A percentile compares a stretch with the other conserved stretches of the same genome.
phyloP scores from a whole-genome alignment of 2,329 filamentous ascomycete genomes.

The Albophoma yamanashiensis region DNA sequence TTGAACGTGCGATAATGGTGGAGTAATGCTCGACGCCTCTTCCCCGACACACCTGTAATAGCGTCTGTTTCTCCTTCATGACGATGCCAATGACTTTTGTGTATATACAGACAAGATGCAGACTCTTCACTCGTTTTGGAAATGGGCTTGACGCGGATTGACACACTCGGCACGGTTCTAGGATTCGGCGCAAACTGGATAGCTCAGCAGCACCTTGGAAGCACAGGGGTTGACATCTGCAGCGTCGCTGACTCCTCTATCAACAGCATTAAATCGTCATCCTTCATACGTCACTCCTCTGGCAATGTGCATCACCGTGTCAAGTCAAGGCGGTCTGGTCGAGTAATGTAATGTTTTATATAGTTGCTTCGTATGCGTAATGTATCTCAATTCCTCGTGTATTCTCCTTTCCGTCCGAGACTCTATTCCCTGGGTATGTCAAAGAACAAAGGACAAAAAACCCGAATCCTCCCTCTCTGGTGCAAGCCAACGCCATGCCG shows the following conservation, averaged over 20 bases:
- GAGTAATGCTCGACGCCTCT: not conserved
- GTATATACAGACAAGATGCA: not conserved
- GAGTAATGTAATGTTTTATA: not conserved
- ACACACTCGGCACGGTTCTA: not conserved
- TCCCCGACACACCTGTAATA: not conserved
- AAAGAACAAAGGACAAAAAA: not conserved
- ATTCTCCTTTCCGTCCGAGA: not conserved
- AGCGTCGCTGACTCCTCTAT: not conserved
- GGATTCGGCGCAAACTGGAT: not conserved
- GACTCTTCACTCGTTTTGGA: not conserved
- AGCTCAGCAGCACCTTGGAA: not conserved
- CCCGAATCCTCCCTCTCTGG: not conserved
- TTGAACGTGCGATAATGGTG: not conserved
- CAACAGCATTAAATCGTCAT: not conserved
- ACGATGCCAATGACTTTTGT: not conserved
- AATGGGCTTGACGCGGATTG: not conserved
- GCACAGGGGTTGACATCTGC: too few species aligned
- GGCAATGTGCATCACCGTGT: not conserved
- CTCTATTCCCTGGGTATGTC: not conserved
- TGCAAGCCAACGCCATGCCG: not conserved
- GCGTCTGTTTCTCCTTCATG: not conserved
- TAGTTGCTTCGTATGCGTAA: not conserved
- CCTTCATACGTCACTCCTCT: not conserved
- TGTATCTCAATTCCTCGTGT: not conserved
- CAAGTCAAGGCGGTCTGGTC: not conserved